Conservation (phyloP, 768 basidiomycete genomes). For the Cystofilobasidium bisporidii region DNA sequence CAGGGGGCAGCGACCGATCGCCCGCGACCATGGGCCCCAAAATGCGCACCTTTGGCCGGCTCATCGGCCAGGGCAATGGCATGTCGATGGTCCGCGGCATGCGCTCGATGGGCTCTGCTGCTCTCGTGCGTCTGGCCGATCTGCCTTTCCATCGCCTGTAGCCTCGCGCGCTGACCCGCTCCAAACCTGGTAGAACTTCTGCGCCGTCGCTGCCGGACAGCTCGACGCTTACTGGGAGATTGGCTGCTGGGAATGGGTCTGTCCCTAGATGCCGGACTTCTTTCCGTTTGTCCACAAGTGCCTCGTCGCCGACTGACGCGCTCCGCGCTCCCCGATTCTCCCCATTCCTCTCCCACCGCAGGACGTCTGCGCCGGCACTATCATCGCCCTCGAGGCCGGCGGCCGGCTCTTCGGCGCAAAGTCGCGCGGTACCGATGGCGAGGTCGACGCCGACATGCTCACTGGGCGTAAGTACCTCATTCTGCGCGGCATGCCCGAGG, state of each 20-base stretch:
- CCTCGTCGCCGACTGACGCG: not conserved
- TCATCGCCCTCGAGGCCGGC: conserved; percentile 86
- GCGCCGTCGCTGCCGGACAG: conserved; percentile 74
- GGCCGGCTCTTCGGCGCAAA: conserved; percentile 63
- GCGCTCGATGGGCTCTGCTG: conserved; percentile 75
- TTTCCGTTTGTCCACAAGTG: not conserved
- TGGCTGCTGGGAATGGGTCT: conserved; percentile 27
- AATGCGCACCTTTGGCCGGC: conserved; percentile 56
- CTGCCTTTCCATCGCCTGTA: conserved; percentile 14
- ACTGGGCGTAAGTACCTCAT: conserved; percentile 73
- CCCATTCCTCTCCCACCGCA: conserved; percentile 46
- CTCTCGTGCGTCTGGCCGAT: conserved; percentile 60
- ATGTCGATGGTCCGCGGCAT: conserved; percentile 57
- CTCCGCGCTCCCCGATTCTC: conserved; percentile 43
- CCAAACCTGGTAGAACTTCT: conserved; percentile 58
- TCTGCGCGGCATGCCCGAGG: conserved; percentile 45
- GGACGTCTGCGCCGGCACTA: conserved; percentile 85
- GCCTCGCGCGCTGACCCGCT: conserved; percentile 40
- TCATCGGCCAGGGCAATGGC: conserved; percentile 60
- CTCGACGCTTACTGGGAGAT: conserved; percentile 77
- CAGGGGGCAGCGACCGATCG: conserved; percentile 53
- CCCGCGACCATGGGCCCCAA: conserved; percentile 51
- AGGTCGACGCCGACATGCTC: conserved; percentile 56
- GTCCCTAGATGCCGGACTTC: not conserved
- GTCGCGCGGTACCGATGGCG: conserved; percentile 32